Base-by-base conservation (phyloP, 768 basidiomycete species). In the Suillus hirtellus region DNA sequence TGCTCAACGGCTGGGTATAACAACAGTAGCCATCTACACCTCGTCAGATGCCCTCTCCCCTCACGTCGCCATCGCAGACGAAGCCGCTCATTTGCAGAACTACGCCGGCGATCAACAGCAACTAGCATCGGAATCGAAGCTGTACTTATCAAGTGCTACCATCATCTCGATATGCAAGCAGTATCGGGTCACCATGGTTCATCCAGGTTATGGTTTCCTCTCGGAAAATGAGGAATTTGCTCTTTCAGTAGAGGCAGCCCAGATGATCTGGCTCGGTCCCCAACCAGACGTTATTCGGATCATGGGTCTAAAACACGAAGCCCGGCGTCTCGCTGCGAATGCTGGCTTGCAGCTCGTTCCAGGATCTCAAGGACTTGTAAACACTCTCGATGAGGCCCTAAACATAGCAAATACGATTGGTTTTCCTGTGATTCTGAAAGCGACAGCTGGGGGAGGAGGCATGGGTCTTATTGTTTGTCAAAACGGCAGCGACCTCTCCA, bases 391-490 rank as follows among this genome's bases (percentile, higher is more conserved):
- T 8, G 82, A 82, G 1, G 85, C 83, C 0, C 56, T 80, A 10
- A 63, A 66, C 17, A 69, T 79, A 1, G 84, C 84, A 12, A 66
- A 63, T 10, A 63, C 65, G 4, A 76, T 87, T 27, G 86, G 86
- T 0, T 88, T 78, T 65, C 89, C 89, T 0, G 78, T 90, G 5
- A 84, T 89, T 71, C 70, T 89, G 66, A 90, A 89, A 71, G 84
- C 88, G 1, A 87, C 86, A 1, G 86, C 85, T 0, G 89, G 88
- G 3, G 89, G 89, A 1, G 88, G 89, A 2, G 89, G 89, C 0
- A 85, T 88, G 82, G 88, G 88, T 4, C 81, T 89, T 68, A 78
- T 81, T 8, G 77, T 89, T 35, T 89, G 87, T 67, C 64, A 68
- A 19, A 68, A 76, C 50, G 79, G 78, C n/a, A 59, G 62, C 0